These are phyloP conservation scores for Angomonas deanei DNA, from an alignment of 208 protist genomes.

Conservation along the genomic window DNA sequence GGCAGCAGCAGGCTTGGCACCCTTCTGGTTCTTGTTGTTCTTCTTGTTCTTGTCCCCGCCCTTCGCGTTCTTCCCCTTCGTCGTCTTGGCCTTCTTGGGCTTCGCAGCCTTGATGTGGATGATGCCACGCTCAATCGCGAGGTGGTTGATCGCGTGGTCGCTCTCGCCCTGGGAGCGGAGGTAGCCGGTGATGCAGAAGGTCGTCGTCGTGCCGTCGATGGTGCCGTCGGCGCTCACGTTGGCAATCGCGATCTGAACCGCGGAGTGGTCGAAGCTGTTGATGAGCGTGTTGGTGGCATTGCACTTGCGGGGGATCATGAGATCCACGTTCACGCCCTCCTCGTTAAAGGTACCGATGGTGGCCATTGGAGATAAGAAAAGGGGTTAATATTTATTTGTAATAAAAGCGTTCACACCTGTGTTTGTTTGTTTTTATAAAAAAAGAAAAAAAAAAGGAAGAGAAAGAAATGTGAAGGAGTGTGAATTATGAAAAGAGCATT, in stretches of 20 bases:
- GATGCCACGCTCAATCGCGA: conserved; percentile 78
- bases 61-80: conserved; percentile 27
- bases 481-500: not conserved
- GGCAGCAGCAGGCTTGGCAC: conserved; percentile 1
- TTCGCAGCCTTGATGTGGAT: conserved; percentile 84
- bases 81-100: conserved; percentile 41
- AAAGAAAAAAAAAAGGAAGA: not conserved
- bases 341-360: conserved; percentile 89
- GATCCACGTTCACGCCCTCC: conserved; percentile 89
- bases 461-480: not conserved
- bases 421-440: not conserved
- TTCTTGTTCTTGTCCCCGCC: conserved; percentile 9
- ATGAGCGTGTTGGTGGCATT: conserved; percentile 95
- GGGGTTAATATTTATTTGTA: not conserved
- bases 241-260: conserved; percentile 95
- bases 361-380: conserved; percentile 38
- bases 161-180: conserved; percentile 90
- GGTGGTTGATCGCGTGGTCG: conserved; percentile 94
- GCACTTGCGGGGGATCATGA: conserved; percentile 97
- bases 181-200: conserved; percentile 94
- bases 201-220: conserved; percentile 90
- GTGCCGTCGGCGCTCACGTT: conserved; percentile 89
- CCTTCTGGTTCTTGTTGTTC: conserved; percentile 1
- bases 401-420: conserved; percentile 1
- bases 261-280: conserved; percentile 92